Evolutionary conservation across 352 stramenopile genomes (phyloP), one percentile per base, ranked within the genome.

Genomic region (Phytophthora pini): DNA sequence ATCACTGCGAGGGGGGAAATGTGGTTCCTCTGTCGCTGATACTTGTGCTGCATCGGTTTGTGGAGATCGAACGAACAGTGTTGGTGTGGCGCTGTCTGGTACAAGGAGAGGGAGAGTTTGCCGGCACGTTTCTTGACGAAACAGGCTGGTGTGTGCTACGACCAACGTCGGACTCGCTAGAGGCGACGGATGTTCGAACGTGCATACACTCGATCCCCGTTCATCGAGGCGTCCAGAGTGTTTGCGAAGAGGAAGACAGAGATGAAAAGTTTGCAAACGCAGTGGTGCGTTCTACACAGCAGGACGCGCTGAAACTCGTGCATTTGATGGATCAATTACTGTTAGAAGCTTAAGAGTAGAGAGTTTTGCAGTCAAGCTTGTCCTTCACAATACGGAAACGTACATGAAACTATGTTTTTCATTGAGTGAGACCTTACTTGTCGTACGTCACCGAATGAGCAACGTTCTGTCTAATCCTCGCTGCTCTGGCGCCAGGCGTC

Each of bases 401-500:
- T n/a, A 5, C 6, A 54, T 54, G 29, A 8, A 55, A 55, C 31
- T 55, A 55, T 49, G 8, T 32, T 32, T 32, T 49, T 32, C 43
- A 49, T 29, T 53, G 44, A 50, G 22, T 11, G 24, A 36, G 12
- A 34, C 17, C 5, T 46, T 48, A 17, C 1, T 20, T 13, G 12
- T 39, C 41, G 5, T 41, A 27, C 24, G 24, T 26, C 24, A 4
- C 52, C 0, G 66, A 78, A 17, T 20, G 20, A 57, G 43, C n/a
- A 4, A 51, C 17, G 17, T 4, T n/a, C 11, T 52, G 54, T 26
- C 31, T 65, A 63, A 17, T 75, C 44, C 5, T 81, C 70, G 24
- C 47, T 77, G 40, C 68, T 76, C 63, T 88, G 81, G 32, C 81
- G 79, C 81, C 78, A 89, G 56, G 82, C 79, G 36, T 92, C 80